Conservation (phyloP, 1,284 basidiomycete species). For the Cryptococcus sp. region DNA sequence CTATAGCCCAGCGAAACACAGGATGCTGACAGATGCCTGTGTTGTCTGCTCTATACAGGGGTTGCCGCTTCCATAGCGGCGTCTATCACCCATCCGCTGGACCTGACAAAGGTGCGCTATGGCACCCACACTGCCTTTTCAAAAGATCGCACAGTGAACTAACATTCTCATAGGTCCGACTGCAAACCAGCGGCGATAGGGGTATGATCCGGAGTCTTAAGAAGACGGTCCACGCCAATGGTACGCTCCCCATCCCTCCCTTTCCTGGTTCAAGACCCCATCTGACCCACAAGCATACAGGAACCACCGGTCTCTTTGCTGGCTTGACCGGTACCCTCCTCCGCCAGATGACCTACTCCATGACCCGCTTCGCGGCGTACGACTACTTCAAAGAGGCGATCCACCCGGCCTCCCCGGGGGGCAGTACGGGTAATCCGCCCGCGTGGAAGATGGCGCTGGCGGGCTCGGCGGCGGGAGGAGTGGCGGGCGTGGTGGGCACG, state of each 20-base stretch:
- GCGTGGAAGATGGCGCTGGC: slow-evolving; percentile 77
- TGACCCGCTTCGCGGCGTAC: slow-evolving; percentile 90
- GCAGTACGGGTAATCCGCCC: slow-evolving; percentile 53
- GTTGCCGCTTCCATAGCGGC: slow-evolving; percentile 76
- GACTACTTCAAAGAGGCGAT: slow-evolving; percentile 82
- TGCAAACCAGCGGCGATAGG: slow-evolving; percentile 83
- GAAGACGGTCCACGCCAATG: slow-evolving; percentile 59
- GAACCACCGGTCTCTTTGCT: slow-evolving; percentile 72
- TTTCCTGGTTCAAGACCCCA: not conserved
- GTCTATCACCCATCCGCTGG: slow-evolving; percentile 76
- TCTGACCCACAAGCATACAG: slow-evolving; percentile 47
- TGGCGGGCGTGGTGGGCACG: slow-evolving; percentile 79
- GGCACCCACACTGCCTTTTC: not conserved
- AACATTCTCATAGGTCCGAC: slow-evolving; percentile 58
- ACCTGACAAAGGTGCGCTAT: slow-evolving; percentile 64
- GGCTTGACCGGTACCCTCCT: slow-evolving; percentile 85
- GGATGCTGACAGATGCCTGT: not conserved
- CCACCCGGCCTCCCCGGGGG: slow-evolving; percentile 43
- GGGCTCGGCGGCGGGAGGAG: slow-evolving; percentile 67
- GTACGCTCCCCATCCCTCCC: slow-evolving; percentile 13
- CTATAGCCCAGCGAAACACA: not conserved
- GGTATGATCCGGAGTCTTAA: slow-evolving; percentile 72
- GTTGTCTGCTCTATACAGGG: slow-evolving; percentile 52
- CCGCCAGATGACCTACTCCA: slow-evolving; percentile 88
- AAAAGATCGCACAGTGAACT: too few species aligned